A percentile compares a stretch with the other conserved stretches of the same genome.
These are phyloP conservation scores for Leccinum imitatum DNA, from an alignment of 768 basidiomycete species.

Conservation along the genomic window DNA sequence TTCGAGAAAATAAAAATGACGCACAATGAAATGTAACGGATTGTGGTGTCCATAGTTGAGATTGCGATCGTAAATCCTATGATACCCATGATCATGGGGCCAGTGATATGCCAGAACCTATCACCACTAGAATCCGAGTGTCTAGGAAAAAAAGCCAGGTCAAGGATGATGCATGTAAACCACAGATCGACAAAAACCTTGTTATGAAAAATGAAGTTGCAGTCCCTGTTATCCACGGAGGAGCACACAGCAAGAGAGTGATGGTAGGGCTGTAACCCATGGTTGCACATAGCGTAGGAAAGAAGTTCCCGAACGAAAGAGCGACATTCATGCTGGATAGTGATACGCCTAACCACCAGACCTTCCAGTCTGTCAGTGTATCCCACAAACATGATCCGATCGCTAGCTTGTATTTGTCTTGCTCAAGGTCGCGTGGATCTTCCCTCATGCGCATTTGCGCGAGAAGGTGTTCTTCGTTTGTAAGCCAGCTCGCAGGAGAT, in stretches of 20 bases:
- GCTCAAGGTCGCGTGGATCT: conserved; percentile 54
- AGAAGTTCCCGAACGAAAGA: conserved; percentile 74
- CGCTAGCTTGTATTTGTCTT: conserved; percentile 39
- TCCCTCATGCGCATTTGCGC: conserved; percentile 60
- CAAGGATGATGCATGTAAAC: neutral
- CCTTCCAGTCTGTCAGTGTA: conserved; percentile 72
- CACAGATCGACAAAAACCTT: conserved; percentile 33
- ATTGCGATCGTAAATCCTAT: conserved; percentile 66
- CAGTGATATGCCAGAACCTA: conserved; percentile 67
- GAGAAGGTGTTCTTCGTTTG: conserved; percentile 50
- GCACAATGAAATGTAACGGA: conserved; percentile 65
- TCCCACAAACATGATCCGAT: conserved; percentile 47
- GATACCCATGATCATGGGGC: conserved; percentile 54
- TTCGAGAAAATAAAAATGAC: conserved; percentile 13
- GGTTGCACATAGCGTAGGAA: conserved; percentile 73
- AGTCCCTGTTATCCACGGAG: conserved; percentile 67
- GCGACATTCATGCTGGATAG: conserved; percentile 54
- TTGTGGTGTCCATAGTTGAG: conserved; percentile 56
- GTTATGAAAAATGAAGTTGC: conserved; percentile 55
- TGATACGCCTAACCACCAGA: conserved; percentile 75
- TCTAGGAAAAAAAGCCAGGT: conserved; percentile 30
- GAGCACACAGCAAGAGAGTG: conserved; percentile 72
- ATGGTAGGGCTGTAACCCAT: conserved; percentile 62
- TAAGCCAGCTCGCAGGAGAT: conserved; percentile 58
- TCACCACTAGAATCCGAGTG: conserved; percentile 73